Evolutionary conservation across 441 rosid species (phyloP).

Genomic region (Metrosideros polymorpha): DNA sequence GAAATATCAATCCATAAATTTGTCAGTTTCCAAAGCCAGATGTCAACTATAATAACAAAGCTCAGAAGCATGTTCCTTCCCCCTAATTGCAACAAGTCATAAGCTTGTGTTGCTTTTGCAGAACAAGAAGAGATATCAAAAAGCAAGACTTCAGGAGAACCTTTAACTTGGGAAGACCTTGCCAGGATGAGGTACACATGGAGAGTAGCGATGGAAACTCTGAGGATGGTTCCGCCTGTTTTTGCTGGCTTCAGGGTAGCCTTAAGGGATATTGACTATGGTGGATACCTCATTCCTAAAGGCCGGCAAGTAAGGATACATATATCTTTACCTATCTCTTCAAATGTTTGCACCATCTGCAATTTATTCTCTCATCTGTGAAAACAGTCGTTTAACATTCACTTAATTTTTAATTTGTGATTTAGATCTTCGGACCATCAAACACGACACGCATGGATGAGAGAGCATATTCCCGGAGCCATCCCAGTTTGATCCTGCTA

Average conservation of each 20-base stretch:
- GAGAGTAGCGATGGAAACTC: conserved; percentile 48
- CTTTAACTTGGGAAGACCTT: conserved; percentile 41
- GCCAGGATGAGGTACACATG: conserved; percentile 50
- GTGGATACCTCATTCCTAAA: conserved; percentile 36
- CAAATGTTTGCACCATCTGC: background rate
- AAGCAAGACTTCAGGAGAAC: conserved; percentile 21
- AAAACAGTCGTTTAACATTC: background rate
- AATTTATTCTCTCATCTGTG: background rate
- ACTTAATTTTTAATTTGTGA: background rate
- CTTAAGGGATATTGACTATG: conserved; percentile 24
- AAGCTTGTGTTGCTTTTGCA: conserved; percentile 1
- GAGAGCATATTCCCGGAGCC: conserved; percentile 31
- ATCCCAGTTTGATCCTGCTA: conserved; percentile 28
- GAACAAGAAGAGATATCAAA: conserved; percentile 41
- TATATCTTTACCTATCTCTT: background rate
- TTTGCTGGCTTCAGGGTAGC: conserved; percentile 39
- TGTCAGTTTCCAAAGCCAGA: background rate
- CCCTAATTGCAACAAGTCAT: background rate
- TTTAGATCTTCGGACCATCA: conserved; percentile 38
- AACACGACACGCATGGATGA: conserved; percentile 36
- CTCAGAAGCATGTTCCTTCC: background rate
- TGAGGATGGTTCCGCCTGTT: conserved; percentile 28
- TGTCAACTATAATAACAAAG: background rate
- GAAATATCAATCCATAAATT: background rate
- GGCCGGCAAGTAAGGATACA: conserved; percentile 35